phyloP scores from a whole-genome alignment of 139 green algal genomes.

The Choricystis sp. region DNA sequence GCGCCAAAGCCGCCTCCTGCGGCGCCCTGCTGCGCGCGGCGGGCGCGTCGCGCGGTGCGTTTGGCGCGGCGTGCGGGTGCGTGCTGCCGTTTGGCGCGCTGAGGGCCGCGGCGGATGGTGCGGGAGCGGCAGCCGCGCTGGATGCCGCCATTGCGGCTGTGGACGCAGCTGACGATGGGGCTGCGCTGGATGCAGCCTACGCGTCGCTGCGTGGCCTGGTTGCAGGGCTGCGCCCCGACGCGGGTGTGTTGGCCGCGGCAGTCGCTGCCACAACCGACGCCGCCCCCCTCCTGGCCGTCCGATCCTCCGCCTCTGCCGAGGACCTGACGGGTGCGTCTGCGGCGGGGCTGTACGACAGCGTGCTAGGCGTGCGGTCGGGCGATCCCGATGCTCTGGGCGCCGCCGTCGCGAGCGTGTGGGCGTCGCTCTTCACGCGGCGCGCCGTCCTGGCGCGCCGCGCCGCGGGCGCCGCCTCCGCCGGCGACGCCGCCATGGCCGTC shows the following conservation, averaged over 20 bases:
- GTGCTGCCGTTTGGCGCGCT: slow-evolving; percentile 84
- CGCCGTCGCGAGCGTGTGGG: slow-evolving; percentile 73
- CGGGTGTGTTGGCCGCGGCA: slow-evolving; percentile 3
- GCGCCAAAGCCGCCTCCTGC: slow-evolving; percentile 71
- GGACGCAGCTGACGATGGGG: slow-evolving; percentile 2
- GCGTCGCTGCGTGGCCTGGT: slow-evolving; percentile 29
- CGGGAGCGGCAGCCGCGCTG: not conserved
- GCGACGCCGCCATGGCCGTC: slow-evolving; percentile 71
- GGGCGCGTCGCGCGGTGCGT: slow-evolving; percentile 11
- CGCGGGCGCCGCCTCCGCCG: slow-evolving; percentile 9
- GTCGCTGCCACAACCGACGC: slow-evolving; percentile 13
- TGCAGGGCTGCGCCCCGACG: slow-evolving; percentile 4
- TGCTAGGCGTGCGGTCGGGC: slow-evolving; percentile 39
- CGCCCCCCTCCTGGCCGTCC: slow-evolving; percentile 32
- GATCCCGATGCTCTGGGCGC: slow-evolving; percentile 26
- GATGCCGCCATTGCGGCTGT: not conserved
- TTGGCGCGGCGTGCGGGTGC: slow-evolving; percentile 39
- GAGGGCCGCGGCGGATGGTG: slow-evolving; percentile 41
- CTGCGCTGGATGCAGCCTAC: slow-evolving; percentile 28
- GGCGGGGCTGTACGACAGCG: slow-evolving; percentile 89
- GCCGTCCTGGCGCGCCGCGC: slow-evolving; percentile 62
- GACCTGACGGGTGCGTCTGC: slow-evolving; percentile 57
- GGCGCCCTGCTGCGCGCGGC: slow-evolving; percentile 35
- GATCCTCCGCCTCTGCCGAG: slow-evolving; percentile 87
- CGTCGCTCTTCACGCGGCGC: slow-evolving; percentile 67